A percentile compares a stretch with the other conserved stretches of the same genome.
phyloP scores from a whole-genome alignment of 345 rosid species.

The Citrus australasica region DNA sequence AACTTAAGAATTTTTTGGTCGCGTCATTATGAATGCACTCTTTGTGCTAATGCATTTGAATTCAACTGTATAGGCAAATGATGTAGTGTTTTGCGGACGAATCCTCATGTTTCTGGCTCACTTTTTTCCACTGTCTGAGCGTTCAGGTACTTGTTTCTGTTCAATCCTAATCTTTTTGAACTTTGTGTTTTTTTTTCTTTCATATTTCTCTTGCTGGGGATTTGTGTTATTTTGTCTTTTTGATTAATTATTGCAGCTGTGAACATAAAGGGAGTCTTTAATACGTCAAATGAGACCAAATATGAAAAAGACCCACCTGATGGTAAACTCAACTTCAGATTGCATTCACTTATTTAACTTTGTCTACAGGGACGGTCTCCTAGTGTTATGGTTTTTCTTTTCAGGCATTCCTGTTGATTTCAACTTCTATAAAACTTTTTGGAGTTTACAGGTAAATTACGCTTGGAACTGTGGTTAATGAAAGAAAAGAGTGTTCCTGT shows the following conservation, averaged over 20 bases:
- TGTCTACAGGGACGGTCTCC: background rate
- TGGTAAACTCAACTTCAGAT: constrained; percentile 36
- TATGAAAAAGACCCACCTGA: constrained; percentile 88
- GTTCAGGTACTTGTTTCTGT: constrained; percentile 62
- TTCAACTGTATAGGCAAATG: constrained; percentile 68
- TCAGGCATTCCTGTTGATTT: constrained; percentile 86
- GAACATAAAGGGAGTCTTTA: constrained; percentile 94
- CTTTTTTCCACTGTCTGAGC: constrained; percentile 92
- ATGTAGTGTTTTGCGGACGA: constrained; percentile 95
- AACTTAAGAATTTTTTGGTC: background rate
- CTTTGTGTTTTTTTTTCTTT: background rate
- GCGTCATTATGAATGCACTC: background rate
- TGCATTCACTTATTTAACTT: constrained; percentile 8
- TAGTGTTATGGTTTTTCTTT: constrained; percentile 10
- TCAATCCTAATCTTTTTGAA: background rate
- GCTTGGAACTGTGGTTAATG: background rate
- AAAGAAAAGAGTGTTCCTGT: background rate
- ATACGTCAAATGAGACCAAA: constrained; percentile 93
- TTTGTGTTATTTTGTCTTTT: constrained; percentile 12
- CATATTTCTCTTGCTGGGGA: constrained; percentile 8
- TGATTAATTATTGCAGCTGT: constrained; percentile 66
- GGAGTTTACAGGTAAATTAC: constrained; percentile 88
- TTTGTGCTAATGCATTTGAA: constrained; percentile 15
- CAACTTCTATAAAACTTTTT: constrained; percentile 93
- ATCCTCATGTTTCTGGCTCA: constrained; percentile 97